Percentiles rank a stretch among this genome's conserved stretches.
Conservation (phyloP, 208 protist species). For the Vickermania spadyakhi region DNA sequence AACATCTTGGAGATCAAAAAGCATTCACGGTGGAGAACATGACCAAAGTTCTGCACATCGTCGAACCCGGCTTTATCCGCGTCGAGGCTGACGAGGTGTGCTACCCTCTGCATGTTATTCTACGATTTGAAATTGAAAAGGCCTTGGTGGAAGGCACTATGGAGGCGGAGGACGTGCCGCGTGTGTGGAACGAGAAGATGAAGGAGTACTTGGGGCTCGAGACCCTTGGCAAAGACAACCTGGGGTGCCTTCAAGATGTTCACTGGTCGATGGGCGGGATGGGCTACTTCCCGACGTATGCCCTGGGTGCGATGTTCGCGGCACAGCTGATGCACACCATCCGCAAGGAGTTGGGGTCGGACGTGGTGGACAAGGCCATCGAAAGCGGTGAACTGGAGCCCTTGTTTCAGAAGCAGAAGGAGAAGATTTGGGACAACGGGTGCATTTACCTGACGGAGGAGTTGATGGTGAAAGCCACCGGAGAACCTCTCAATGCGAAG, state of each 20-base stretch:
- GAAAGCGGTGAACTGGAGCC: slow-evolving; percentile 39
- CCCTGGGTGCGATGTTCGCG: slow-evolving; percentile 72
- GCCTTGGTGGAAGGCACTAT: slow-evolving; percentile 73
- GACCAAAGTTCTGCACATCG: slow-evolving; percentile 25
- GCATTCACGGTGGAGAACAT: slow-evolving; percentile 51
- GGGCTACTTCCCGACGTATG: slow-evolving; percentile 88
- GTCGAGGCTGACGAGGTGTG: slow-evolving; percentile 84
- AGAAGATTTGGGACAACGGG: slow-evolving; percentile 65
- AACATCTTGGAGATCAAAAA: slow-evolving; percentile 41
- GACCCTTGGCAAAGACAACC: slow-evolving; percentile 51
- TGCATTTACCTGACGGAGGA: slow-evolving; percentile 55
- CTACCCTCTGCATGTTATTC: slow-evolving; percentile 86
- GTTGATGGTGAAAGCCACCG: slow-evolving; percentile 58
- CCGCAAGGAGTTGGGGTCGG: slow-evolving; percentile 51
- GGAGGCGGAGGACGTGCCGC: slow-evolving; percentile 67
- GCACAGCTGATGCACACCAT: slow-evolving; percentile 75
- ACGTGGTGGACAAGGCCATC: slow-evolving; percentile 35
- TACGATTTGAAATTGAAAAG: slow-evolving; percentile 87
- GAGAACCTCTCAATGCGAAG: slow-evolving; percentile 66
- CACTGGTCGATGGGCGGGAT: slow-evolving; percentile 73
- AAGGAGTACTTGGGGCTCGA: slow-evolving; percentile 75
- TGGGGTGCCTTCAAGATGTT: slow-evolving; percentile 84
- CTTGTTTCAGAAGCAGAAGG: slow-evolving; percentile 47
- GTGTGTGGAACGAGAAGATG: slow-evolving; percentile 82
- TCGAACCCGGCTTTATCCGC: slow-evolving; percentile 71